phyloP scores from a whole-genome alignment of 1,284 basidiomycete species.

The Ganoderma sinense region DNA sequence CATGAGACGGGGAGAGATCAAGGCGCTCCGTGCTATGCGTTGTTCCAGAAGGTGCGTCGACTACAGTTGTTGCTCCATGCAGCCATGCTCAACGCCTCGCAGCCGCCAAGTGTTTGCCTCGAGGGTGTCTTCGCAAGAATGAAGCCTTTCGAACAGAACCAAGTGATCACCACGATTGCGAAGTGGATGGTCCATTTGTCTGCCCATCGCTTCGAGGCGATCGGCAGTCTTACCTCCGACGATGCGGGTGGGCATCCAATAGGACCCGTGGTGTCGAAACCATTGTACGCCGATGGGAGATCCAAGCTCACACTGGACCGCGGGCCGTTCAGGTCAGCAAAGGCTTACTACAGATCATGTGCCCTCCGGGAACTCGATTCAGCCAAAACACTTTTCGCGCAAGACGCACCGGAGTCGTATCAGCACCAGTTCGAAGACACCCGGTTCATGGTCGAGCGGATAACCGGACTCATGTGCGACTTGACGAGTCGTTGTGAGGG shows the following conservation, averaged over 20 bases:
- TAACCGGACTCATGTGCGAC: slow-evolving; percentile 39
- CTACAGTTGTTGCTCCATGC: neutral
- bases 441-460: slow-evolving; percentile 41
- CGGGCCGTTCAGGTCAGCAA: slow-evolving; percentile 39
- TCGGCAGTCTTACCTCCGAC: slow-evolving; percentile 38
- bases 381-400: slow-evolving; percentile 39
- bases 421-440: slow-evolving; percentile 41
- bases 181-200: slow-evolving; percentile 41
- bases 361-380: slow-evolving; percentile 45
- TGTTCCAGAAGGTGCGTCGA: slow-evolving; percentile 38
- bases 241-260: slow-evolving; percentile 26
- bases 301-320: slow-evolving; percentile 40
- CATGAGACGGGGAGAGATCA: slow-evolving; percentile 17
- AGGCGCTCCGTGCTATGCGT: slow-evolving; percentile 32
- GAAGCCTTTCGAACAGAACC: slow-evolving; percentile 34
- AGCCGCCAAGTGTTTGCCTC: slow-evolving; percentile 40
- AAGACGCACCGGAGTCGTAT: slow-evolving; percentile 41
- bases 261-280: slow-evolving; percentile 38
- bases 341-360: slow-evolving; percentile 43
- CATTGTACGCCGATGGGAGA: slow-evolving; percentile 41
- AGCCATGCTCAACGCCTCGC: neutral
- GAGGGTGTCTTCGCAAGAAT: slow-evolving; percentile 38
- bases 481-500: slow-evolving; percentile 39
- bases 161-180: slow-evolving; percentile 39
- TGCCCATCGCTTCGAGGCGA: slow-evolving; percentile 35